These are phyloP conservation scores for Dacryopinax spathularia DNA, from an alignment of 768 basidiomycete species.

Conservation along the genomic window DNA sequence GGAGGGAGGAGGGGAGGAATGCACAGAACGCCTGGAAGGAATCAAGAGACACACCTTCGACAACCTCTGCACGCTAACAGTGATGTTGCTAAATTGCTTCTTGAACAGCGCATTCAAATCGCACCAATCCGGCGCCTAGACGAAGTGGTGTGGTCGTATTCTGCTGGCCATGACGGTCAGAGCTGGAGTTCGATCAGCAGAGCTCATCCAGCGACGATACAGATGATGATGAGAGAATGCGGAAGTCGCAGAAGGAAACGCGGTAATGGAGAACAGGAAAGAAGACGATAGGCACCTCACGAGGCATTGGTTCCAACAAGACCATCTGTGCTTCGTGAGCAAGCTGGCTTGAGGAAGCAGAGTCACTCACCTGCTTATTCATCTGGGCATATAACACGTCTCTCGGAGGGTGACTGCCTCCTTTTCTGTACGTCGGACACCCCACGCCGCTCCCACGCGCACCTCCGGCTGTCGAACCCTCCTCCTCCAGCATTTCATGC, in stretches of 20 bases:
- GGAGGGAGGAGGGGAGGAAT: too few relatives aligned
- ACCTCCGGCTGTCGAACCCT: slow-evolving; percentile 61
- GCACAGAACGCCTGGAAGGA: not conserved
- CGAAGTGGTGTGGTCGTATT: slow-evolving; percentile 44
- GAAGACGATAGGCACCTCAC: slow-evolving; percentile 79
- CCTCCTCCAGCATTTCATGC: slow-evolving; percentile 53
- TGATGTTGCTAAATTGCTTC: slow-evolving; percentile 73
- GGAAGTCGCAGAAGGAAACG: not conserved
- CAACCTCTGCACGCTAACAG: slow-evolving; percentile 84
- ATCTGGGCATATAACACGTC: slow-evolving; percentile 70
- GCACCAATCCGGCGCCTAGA: slow-evolving; percentile 71
- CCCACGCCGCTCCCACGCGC: slow-evolving; percentile 81
- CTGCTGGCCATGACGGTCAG: slow-evolving; percentile 58
- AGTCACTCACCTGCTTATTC: slow-evolving; percentile 38
- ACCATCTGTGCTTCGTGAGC: too few relatives aligned
- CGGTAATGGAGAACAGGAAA: not conserved
- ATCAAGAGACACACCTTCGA: slow-evolving; percentile 44
- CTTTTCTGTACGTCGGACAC: slow-evolving; percentile 63
- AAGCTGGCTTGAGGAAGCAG: too few relatives aligned
- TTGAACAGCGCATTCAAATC: slow-evolving; percentile 77
- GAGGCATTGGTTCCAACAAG: slow-evolving; percentile 80
- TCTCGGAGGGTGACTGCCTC: slow-evolving; percentile 65
- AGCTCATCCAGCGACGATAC: too few relatives aligned
- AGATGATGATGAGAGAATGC: not conserved
- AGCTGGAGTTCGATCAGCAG: too few relatives aligned